Evolutionary conservation across 371 early-diverging fungal genomes (phyloP).

Genomic region (Cokeromyces recurvatus): DNA sequence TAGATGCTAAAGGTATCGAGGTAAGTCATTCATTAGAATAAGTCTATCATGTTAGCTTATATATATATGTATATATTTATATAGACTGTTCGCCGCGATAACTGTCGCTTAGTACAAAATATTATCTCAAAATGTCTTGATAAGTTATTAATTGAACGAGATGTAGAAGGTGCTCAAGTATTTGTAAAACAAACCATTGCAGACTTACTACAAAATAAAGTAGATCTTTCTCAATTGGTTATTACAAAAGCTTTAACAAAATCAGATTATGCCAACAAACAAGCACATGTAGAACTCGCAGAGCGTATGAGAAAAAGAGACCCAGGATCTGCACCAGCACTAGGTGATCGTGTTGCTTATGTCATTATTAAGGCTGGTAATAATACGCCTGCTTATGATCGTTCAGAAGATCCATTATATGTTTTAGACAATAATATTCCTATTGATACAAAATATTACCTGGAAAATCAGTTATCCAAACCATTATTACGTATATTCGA

Average conservation of each 20-base stretch:
- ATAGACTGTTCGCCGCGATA: slow-evolving; percentile 99
- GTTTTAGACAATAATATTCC: slow-evolving; percentile 99
- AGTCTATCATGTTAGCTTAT: no score
- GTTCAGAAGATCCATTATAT: slow-evolving; percentile 99
- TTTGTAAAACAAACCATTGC: slow-evolving; percentile 91
- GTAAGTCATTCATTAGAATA: no score
- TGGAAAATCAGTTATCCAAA: slow-evolving; percentile 98
- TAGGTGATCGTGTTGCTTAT: slow-evolving; percentile 99
- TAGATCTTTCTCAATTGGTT: slow-evolving; percentile 97
- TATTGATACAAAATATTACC: slow-evolving; percentile 98
- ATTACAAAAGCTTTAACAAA: slow-evolving; percentile 98
- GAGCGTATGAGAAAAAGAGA: slow-evolving; percentile 97
- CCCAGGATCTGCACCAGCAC: slow-evolving; percentile 92
- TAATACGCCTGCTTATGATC: slow-evolving; percentile 93
- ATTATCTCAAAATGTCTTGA: slow-evolving; percentile 95
- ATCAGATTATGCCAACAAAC: slow-evolving; percentile 95
- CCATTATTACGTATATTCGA: slow-evolving; percentile 98
- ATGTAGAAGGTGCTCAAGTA: slow-evolving; percentile 86
- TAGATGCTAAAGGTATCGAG: slow-evolving; percentile 99
- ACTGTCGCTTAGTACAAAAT: slow-evolving; percentile 91
- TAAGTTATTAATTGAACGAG: slow-evolving; percentile 90
- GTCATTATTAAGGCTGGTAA: slow-evolving; percentile 94
- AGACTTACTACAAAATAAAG: slow-evolving; percentile 93
- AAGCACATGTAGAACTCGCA: slow-evolving; percentile 97
- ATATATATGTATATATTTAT: no score